phyloP scores from a whole-genome alignment of 208 protist species.

The Crithidia sp. region DNA sequence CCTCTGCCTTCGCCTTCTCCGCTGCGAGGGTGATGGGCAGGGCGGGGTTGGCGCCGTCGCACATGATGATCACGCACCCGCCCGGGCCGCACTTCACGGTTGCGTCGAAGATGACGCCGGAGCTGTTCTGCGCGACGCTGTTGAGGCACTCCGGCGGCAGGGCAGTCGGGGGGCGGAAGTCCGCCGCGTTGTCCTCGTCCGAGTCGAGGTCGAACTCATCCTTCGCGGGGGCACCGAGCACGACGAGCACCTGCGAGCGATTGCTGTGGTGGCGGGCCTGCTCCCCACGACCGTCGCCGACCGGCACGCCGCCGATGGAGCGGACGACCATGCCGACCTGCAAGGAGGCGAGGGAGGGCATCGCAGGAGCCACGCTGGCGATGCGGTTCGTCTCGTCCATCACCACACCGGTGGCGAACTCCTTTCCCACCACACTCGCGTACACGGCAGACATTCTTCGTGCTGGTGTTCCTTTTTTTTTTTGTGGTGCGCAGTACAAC shows the following conservation, averaged over 20 bases:
- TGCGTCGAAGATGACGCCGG: conserved; percentile 66
- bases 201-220: conserved; percentile 89
- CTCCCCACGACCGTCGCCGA: conserved; percentile 54
- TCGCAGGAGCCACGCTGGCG: conserved; percentile 40
- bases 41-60: conserved; percentile 83
- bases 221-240: conserved; percentile 38
- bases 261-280: conserved; percentile 53
- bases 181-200: conserved; percentile 67
- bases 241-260: conserved; percentile 60
- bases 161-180: conserved; percentile 50
- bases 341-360: conserved; percentile 48
- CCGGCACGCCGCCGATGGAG: conserved; percentile 76
- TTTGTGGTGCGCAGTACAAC: no score
- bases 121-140: conserved; percentile 51
- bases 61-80: conserved; percentile 86
- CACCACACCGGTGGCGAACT: conserved; percentile 58
- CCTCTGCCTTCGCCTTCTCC: conserved; percentile 57
- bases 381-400: conserved; percentile 62
- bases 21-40: conserved; percentile 80
- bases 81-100: conserved; percentile 52
- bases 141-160: conserved; percentile 51
- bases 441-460: conserved; percentile 50
- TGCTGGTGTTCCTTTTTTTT: not conserved
- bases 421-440: conserved; percentile 53
- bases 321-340: conserved; percentile 68